Base-by-base conservation (phyloP, 2,329 filamentous ascomycete genomes). In the Leptodontidium sp. region DNA sequence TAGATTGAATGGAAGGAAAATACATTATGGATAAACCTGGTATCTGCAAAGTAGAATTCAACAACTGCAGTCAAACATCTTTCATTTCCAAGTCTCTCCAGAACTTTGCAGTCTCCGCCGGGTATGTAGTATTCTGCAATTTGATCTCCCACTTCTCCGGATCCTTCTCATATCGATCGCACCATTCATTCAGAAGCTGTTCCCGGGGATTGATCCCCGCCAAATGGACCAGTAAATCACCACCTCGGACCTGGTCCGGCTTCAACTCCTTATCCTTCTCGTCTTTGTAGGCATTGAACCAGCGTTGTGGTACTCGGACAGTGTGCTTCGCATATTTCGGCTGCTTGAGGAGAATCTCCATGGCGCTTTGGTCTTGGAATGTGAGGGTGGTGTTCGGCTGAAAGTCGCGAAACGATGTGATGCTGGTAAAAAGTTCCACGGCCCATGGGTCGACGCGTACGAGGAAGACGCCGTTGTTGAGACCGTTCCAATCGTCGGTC, bases 401-500 rank as follows among this genome's bases (percentile, higher is more conserved):
- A 50, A 55, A 65, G 9, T n/a, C 52, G 4, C 58, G 17, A 4
- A 58, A 38, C 1, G 38, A 24, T 29, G 64, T 47, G 8, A 65
- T 45, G 15, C 15, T 8, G n/a, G 45, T 17, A 8, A 47, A 47
- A 4, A 59, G 52, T 15, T 50, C 12, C 6, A 65, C 50, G 9
- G 64, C 14, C 64, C 52, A 65, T 6, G 38, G 11, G 32, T 49
- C 45, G 9, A 65, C 64, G 4, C 24, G 32, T 11, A 65, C 4
- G 21, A 65, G 43, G 52, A 66, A 66, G n/a, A 61, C 55, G 12
- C 64, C 64, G 38, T 66, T 66, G 43, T 66, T 66, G 55, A 66
- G 57, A 17, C 64, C 64, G 17, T 45, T 38, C 8, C 29, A 17
- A 45, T 66, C 55, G 15, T 66, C 32, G 1, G 57, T 62, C 14